A percentile compares a stretch with the other conserved stretches of the same genome.
Evolutionary conservation across 257 asterid genomes (phyloP).

Genomic region (Vinca minor): DNA sequence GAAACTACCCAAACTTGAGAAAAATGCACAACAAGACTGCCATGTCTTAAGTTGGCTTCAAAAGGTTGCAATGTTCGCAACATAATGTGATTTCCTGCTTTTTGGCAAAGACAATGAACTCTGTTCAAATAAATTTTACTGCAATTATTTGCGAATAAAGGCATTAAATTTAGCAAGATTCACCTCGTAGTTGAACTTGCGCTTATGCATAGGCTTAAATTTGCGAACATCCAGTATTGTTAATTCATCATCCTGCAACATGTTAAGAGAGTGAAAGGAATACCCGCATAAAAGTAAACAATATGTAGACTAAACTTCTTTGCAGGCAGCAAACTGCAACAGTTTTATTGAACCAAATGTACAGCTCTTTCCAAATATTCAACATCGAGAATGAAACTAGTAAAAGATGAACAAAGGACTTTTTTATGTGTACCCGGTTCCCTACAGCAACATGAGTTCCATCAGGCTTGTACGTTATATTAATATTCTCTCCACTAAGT

Average conservation of each 20-base stretch:
- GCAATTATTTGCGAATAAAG: neutral
- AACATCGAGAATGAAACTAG: neutral
- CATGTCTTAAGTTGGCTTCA: neutral
- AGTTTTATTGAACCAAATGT: neutral
- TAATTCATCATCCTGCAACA: constrained; percentile 77
- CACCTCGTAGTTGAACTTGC: constrained; percentile 97
- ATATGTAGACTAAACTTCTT: neutral
- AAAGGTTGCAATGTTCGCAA: neutral
- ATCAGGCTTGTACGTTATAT: constrained; percentile 93
- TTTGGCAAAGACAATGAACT: neutral
- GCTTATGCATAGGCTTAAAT: constrained; percentile 83
- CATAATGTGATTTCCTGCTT: neutral
- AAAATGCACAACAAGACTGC: neutral
- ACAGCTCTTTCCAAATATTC: neutral
- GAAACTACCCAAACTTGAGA: neutral
- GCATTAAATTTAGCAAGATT: constrained; percentile 9
- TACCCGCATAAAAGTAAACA: constrained; percentile 6
- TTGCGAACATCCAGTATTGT: constrained; percentile 96
- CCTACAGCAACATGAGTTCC: constrained; percentile 97
- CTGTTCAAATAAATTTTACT: neutral
- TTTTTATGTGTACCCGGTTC: constrained; percentile 53
- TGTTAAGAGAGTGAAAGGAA: constrained; percentile 15
- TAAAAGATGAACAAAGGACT: neutral
- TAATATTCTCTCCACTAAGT: constrained; percentile 97
- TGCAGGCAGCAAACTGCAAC: neutral